Percentiles rank a stretch among this genome's conserved stretches.
Conservation (phyloP, 225 moss, liverwort and hornwort genomes). For the Lunularia cruciata region DNA sequence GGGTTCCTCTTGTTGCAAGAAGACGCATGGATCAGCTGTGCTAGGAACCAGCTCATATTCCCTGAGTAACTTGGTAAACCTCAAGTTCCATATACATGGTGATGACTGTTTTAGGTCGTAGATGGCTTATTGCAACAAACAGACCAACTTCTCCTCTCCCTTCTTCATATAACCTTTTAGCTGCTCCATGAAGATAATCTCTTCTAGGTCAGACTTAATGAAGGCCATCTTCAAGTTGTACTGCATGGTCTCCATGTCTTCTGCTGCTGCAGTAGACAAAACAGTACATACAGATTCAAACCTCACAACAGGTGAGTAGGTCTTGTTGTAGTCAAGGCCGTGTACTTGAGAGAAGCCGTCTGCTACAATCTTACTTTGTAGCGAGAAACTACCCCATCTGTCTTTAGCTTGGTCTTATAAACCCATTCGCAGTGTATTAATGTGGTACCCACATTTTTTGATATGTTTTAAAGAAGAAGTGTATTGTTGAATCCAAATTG, state of each 20-base stretch:
- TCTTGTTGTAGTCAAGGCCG: background rate
- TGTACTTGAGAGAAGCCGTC: slow-evolving; percentile 10
- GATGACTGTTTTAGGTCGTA: background rate
- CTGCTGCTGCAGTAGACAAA: background rate
- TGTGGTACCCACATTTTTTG: no score
- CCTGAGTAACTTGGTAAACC: background rate
- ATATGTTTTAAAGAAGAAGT: no score
- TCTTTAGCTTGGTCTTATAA: slow-evolving; percentile 12
- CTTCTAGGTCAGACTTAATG: slow-evolving; percentile 5
- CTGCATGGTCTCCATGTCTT: slow-evolving; percentile 13
- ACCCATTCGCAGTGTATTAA: slow-evolving; percentile 33
- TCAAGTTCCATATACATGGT: background rate
- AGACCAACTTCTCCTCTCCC: background rate
- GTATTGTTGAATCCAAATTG: no score
- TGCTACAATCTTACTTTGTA: slow-evolving; percentile 28
- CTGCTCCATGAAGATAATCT: slow-evolving; percentile 14
- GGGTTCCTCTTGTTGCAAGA: background rate
- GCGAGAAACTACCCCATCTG: background rate
- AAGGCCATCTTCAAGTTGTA: slow-evolving; percentile 21
- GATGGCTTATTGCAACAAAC: background rate
- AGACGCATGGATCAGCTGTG: background rate
- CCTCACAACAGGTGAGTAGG: background rate
- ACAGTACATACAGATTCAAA: slow-evolving; percentile 3
- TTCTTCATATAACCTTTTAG: background rate
- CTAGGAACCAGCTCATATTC: background rate